Conservation (phyloP, 257 asterid species). For the Ligustrum vulgare region DNA sequence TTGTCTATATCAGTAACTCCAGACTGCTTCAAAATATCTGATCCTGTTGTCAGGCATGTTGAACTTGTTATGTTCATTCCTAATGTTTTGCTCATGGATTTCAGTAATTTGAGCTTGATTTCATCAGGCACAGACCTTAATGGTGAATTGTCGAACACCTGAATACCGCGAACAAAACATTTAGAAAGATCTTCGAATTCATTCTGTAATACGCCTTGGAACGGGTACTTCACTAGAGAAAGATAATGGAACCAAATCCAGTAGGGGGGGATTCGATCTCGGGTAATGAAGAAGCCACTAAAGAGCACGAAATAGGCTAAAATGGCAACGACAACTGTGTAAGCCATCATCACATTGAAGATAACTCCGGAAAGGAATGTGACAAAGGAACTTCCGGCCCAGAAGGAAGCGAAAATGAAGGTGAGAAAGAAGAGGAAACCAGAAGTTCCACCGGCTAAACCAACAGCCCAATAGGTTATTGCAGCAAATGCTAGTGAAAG, state of each 20-base stretch:
- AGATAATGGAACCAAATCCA: constrained; percentile 70
- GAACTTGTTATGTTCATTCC: constrained; percentile 52
- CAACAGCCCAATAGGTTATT: constrained; percentile 53
- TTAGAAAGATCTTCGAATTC: constrained; percentile 48
- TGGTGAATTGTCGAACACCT: constrained; percentile 56
- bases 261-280: constrained; percentile 48
- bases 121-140: constrained; percentile 33
- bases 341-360: constrained; percentile 55
- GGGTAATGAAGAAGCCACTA: constrained; percentile 50
- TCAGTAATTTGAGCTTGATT: constrained; percentile 37
- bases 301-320: constrained; percentile 55
- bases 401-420: constrained; percentile 52
- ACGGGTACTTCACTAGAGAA: constrained; percentile 57
- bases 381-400: constrained; percentile 69
- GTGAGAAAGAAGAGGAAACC: constrained; percentile 45
- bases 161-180: constrained; percentile 52
- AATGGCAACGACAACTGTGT: constrained; percentile 53
- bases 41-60: constrained; percentile 50
- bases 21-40: constrained; percentile 44
- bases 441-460: constrained; percentile 45
- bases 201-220: constrained; percentile 60
- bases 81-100: constrained; percentile 47
- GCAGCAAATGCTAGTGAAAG: constrained; percentile 43
- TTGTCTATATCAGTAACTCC: constrained; percentile 53
- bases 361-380: constrained; percentile 53